Base-by-base conservation (phyloP, 371 early-diverging fungal genomes). In the Mortierella sp. region DNA sequence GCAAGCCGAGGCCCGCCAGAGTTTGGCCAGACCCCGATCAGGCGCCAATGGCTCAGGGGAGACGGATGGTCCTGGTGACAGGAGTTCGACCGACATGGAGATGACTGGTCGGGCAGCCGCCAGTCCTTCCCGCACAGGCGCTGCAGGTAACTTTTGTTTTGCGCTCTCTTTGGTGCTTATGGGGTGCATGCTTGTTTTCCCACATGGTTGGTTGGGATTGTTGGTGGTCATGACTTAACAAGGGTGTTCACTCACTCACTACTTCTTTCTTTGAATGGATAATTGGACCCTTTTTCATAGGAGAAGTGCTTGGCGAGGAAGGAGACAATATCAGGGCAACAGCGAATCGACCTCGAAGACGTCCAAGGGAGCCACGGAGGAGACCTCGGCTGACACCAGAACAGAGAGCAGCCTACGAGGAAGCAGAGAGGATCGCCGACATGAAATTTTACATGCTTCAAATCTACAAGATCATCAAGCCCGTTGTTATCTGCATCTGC, bases 381-480 rank as follows among this genome's bases (percentile, higher is more conserved):
- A 69, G 77, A 67, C 83, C 83, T 31, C 63, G 70, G 44, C n/a
- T 82, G 40, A 82, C 83, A n/a, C 73, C 83, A 58, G 83, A 82
- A 66, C 78, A 82, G 40, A 69, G 41, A 4, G 86, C 85, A 44
- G 84, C 85, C 1, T 79, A 86, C 16, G 85, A 85, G 43, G 87
- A 87, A 37, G 85, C 80, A 37, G 89, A 86, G 37, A 65, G 82
- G 72, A 79, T 88, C 29, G 90, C 89, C 29, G 94, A 95, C 44
- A 85, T 96, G 64, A 86, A 86, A 68, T 96, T 91, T 80, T 96
- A 95, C 85, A 92, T 93, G 80, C 82, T 90, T 24, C 95, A 96
- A 79, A 89, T 96, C n/a, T 94, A 93, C 85, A 85, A 88, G 48
- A 92, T 96, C 68, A 92, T 96, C 75, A 91, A 93, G 66, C 96